Conservation (phyloP, 805 yeast genomes). For the Hanseniaspora jakobsenii region DNA sequence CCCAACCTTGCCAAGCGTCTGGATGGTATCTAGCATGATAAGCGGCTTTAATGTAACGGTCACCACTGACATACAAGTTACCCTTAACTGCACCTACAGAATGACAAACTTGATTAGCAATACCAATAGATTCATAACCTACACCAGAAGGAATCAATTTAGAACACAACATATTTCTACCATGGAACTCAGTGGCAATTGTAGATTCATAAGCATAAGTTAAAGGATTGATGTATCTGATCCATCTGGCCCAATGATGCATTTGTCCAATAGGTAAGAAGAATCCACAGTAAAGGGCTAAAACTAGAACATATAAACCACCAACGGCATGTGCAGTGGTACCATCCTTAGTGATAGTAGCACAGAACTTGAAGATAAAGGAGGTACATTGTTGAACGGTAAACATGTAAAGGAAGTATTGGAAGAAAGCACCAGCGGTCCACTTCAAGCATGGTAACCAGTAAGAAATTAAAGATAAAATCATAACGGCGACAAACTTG, state of each 20-base stretch:
- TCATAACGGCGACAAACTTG: slow-evolving; percentile 38
- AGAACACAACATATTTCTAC: slow-evolving; percentile 41
- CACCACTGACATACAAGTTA: slow-evolving; percentile 33
- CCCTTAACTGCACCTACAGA: slow-evolving; percentile 42
- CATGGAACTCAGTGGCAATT: slow-evolving; percentile 46
- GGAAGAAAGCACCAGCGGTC: slow-evolving; percentile 46
- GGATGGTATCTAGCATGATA: slow-evolving; percentile 33
- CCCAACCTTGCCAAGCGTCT: slow-evolving; percentile 54
- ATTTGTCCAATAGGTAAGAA: slow-evolving; percentile 35
- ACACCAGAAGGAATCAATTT: slow-evolving; percentile 42
- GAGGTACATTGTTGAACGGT: slow-evolving; percentile 43
- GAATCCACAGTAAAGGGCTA: slow-evolving; percentile 47
- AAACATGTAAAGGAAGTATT: slow-evolving; percentile 35
- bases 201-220: slow-evolving; percentile 41
- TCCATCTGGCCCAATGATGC: slow-evolving; percentile 57
- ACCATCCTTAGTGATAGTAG: slow-evolving; percentile 41
- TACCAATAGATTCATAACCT: slow-evolving; percentile 36
- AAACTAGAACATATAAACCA: slow-evolving; percentile 42
- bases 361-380: slow-evolving; percentile 41
- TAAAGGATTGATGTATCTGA: slow-evolving; percentile 39
- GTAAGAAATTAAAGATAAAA: slow-evolving; percentile 38
- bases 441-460: slow-evolving; percentile 42
- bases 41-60: slow-evolving; percentile 31
- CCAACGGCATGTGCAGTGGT: slow-evolving; percentile 46
- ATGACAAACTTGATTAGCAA: slow-evolving; percentile 38